Evolutionary conservation across 2,329 filamentous ascomycete genomes (phyloP).

Genomic region (Fusarium guadeloupense): DNA sequence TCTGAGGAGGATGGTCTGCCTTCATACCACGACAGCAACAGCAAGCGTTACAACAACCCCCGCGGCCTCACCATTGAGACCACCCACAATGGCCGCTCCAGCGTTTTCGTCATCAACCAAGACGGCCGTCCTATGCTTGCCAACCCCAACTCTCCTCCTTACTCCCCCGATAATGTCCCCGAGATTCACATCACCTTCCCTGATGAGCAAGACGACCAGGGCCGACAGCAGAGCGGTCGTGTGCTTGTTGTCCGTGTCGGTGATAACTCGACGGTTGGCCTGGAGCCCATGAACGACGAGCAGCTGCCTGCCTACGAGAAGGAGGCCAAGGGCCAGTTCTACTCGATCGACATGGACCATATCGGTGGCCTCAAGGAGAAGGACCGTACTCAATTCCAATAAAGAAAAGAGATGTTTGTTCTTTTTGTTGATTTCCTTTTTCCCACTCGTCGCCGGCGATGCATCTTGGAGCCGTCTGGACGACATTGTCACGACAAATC

Average conservation of each 20-base stretch:
- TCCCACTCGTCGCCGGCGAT: constrained; percentile 41
- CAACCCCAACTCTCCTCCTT: constrained; percentile 77
- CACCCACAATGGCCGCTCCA: constrained; percentile 65
- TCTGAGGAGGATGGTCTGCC: constrained; percentile 64
- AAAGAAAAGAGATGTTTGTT: constrained; percentile 37
- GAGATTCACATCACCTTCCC: constrained; percentile 99
- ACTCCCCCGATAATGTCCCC: constrained; percentile 84
- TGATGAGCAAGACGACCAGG: constrained; percentile 88
- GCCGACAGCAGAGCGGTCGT: constrained; percentile 82
- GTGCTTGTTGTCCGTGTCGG: constrained; percentile 93
- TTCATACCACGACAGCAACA: constrained; percentile 70
- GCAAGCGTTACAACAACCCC: constrained; percentile 61
- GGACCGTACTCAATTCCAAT: constrained; percentile 58
- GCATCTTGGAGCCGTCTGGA: constrained; percentile 41
- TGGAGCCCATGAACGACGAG: constrained; percentile 85
- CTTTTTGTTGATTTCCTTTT: constrained; percentile 23
- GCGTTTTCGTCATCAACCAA: constrained; percentile 80
- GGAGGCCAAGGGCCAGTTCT: constrained; percentile 80
- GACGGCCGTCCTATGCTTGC: constrained; percentile 79
- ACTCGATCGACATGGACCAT: constrained; percentile 92
- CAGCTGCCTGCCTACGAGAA: constrained; percentile 89
- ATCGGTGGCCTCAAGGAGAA: constrained; percentile 97
- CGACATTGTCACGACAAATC: constrained; percentile 39
- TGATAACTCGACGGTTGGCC: constrained; percentile 82
- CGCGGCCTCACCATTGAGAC: constrained; percentile 68